Conservation (phyloP, 1,139 yeast species). For the Petasospora fabianii region DNA sequence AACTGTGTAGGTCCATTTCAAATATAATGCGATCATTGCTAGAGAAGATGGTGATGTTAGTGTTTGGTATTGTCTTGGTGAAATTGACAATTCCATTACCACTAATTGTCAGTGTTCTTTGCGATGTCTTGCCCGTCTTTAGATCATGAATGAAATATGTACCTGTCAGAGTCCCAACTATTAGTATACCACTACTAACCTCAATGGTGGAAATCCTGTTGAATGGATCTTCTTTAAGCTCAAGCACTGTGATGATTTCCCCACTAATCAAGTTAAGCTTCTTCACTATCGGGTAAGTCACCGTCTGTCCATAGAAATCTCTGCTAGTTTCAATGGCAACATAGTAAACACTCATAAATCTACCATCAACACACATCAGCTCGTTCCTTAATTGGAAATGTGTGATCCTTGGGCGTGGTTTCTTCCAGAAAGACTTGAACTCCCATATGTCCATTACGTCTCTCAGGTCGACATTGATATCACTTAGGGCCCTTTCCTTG, state of each 20-base stretch:
- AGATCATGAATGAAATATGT: slow-evolving; percentile 41
- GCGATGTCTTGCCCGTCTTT: slow-evolving; percentile 31
- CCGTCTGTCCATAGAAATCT: slow-evolving; percentile 30
- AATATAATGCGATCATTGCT: slow-evolving; percentile 48
- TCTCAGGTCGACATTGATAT: no score
- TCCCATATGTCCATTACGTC: neutral
- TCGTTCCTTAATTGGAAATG: slow-evolving; percentile 55
- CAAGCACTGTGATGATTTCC: slow-evolving; percentile 39
- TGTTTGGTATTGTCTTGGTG: slow-evolving; percentile 36
- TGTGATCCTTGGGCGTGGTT: slow-evolving; percentile 46
- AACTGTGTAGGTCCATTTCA: slow-evolving; percentile 35
- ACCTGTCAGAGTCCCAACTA: slow-evolving; percentile 57
- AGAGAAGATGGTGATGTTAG: slow-evolving; percentile 33
- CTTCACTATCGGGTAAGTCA: slow-evolving; percentile 27
- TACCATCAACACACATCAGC: slow-evolving; percentile 31
- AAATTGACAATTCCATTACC: slow-evolving; percentile 57
- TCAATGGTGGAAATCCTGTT: slow-evolving; percentile 47
- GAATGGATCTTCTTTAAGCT: slow-evolving; percentile 32
- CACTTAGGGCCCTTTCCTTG: neutral
- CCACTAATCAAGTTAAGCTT: slow-evolving; percentile 30
- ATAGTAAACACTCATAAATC: slow-evolving; percentile 11
- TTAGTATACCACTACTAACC: slow-evolving; percentile 40
- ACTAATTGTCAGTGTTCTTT: slow-evolving; percentile 40
- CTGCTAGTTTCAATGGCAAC: slow-evolving; percentile 31
- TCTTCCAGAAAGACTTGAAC: slow-evolving; percentile 3